Base-by-base conservation (phyloP, 2,329 filamentous ascomycete species). In the Incumbomyces delicatus region DNA sequence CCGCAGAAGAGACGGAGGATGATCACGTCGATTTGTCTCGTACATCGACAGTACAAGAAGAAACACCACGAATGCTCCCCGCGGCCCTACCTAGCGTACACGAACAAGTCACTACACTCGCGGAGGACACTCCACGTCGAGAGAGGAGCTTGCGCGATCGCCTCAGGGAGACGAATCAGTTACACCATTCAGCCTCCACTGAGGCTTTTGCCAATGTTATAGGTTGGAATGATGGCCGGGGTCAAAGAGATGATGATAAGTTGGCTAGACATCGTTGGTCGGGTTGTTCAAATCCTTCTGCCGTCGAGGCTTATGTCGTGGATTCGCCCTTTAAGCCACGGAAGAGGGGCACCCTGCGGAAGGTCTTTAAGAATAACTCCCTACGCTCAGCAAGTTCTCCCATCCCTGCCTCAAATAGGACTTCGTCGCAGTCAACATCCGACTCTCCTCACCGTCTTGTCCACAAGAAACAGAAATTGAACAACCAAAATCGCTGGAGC, bases 291-390 rank as follows among this genome's bases (percentile, higher is more conserved):
- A 68, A 69, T 17, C 66, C 69, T 10, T 78, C 76, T 5, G 76
- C 74, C 0, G 65, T 78, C 13, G 74, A 77, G 61, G 76, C 73
- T 11, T 66, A 75, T 57, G 74, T 79, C 27, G 68, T 78, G 37
- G 66, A 74, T 18, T 48, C 48, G 13, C 44, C 41, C 14, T 67
- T 68, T 13, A 69, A 72, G 3, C 70, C 67, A 33, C 67, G 65
- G 50, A 62, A 66, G 32, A 65, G 60, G 44, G 64, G 63, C 34
- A 70, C 66, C 1, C 60, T 79, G 42, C 71, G 76, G 42, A 76
- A 78, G 56, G 71, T 70, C 5, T 71, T 69, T 38, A 77, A 73
- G 59, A 73, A 73, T 49, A 59, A 67, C 47, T 75, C 74, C 2
- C 61, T 77, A 31, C 69, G 71, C 16, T 69, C 67, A 42, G 68